A percentile compares a stretch with the other conserved stretches of the same genome.
These are phyloP conservation scores for Lathyrus tuberosus DNA, from an alignment of 306 rosid genomes.

Conservation along the genomic window DNA sequence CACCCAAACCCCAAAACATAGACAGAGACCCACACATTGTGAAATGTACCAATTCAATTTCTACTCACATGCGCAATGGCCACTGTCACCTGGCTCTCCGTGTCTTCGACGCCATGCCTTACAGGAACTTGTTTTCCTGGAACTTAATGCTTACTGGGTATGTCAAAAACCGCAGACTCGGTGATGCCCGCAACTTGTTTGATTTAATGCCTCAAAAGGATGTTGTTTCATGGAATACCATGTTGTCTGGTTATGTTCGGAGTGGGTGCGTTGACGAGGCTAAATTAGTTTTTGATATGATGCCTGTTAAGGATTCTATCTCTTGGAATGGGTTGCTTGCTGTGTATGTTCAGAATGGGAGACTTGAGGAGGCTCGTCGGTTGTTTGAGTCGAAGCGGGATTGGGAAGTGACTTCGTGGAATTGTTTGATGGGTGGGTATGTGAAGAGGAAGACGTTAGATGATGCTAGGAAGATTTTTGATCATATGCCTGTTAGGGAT, in stretches of 20 bases:
- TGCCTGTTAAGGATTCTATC: conserved; percentile 65
- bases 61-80: conserved; percentile 74
- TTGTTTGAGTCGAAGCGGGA: conserved; percentile 61
- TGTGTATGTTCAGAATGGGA: conserved; percentile 76
- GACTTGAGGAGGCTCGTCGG: conserved; percentile 53
- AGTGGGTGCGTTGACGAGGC: conserved; percentile 75
- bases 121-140: conserved; percentile 75
- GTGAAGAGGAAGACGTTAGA: conserved; percentile 53
- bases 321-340: conserved; percentile 83
- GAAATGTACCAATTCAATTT: conserved; percentile 62
- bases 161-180: conserved; percentile 61
- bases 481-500: conserved; percentile 69
- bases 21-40: conserved; percentile 53
- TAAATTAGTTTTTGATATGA: conserved; percentile 55
- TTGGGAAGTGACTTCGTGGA: conserved; percentile 83
- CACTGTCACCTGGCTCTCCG: conserved; percentile 63
- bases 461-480: conserved; percentile 63
- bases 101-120: conserved; percentile 64
- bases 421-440: conserved; percentile 82
- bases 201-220: conserved; percentile 70
- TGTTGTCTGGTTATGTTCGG: conserved; percentile 82
- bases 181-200: conserved; percentile 66
- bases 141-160: conserved; percentile 86
- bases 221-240: conserved; percentile 83
- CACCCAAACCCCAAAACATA: too few species aligned